Percentiles rank a stretch among this genome's conserved stretches.
Evolutionary conservation across 1,139 yeast species (phyloP).

Genomic region (Pneumocystis murina): DNA sequence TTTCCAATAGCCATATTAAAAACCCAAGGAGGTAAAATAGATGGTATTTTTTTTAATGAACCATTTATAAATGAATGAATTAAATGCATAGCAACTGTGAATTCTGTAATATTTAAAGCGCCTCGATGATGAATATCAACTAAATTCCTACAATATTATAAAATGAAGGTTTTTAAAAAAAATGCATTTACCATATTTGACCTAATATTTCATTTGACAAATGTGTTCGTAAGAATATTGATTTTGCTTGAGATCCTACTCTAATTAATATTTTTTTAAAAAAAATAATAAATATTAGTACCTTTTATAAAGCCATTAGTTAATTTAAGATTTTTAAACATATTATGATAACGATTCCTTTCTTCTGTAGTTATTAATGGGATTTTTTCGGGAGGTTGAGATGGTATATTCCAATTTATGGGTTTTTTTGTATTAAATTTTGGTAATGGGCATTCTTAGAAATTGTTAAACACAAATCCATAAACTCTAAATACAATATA

Average conservation of each 20-base stretch:
- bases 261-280: background rate
- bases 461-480: slow-evolving; percentile 22
- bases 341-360: slow-evolving; percentile 9
- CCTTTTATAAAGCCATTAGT: slow-evolving; percentile 48
- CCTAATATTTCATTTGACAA: slow-evolving; percentile 64
- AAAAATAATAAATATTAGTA: slow-evolving; percentile 22
- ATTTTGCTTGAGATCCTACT: slow-evolving; percentile 38
- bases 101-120: slow-evolving; percentile 52
- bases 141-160: slow-evolving; percentile 27
- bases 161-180: background rate
- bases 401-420: slow-evolving; percentile 11
- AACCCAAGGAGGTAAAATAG: slow-evolving; percentile 43
- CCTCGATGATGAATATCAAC: slow-evolving; percentile 70
- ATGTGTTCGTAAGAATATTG: slow-evolving; percentile 75
- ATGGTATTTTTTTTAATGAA: slow-evolving; percentile 52
- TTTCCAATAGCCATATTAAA: slow-evolving; percentile 42
- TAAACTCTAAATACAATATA: slow-evolving; percentile 2
- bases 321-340: slow-evolving; percentile 19
- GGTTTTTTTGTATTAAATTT: slow-evolving; percentile 19
- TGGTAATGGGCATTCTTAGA: slow-evolving; percentile 38
- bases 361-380: slow-evolving; percentile 11
- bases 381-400: slow-evolving; percentile 14
- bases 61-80: slow-evolving; percentile 69
- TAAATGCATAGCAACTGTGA: slow-evolving; percentile 87
- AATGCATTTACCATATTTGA: slow-evolving; percentile 48